These are phyloP conservation scores for Carex littledalei DNA, from an alignment of 176 grass and related monocot species.

Conservation along the genomic window DNA sequence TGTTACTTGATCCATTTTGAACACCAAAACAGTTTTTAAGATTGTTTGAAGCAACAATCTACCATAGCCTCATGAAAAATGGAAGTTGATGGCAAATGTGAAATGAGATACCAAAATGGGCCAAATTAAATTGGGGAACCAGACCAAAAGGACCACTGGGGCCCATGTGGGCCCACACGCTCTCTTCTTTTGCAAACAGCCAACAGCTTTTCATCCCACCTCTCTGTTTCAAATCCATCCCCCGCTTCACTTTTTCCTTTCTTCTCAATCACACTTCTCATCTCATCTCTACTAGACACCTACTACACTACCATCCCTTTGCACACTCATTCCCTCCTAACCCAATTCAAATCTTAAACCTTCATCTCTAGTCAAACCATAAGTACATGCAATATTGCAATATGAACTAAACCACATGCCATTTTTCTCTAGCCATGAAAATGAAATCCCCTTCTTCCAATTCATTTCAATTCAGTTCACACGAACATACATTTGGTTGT, in stretches of 20 bases:
- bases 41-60: background rate
- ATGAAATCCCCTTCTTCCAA: constrained; percentile 40
- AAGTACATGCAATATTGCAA: background rate
- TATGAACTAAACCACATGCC: background rate
- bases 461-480: constrained; percentile 14
- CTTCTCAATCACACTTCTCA: constrained; percentile 22
- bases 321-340: constrained; percentile 21
- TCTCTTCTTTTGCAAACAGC: constrained; percentile 22
- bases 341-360: constrained; percentile 22
- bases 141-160: constrained; percentile 2
- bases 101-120: background rate
- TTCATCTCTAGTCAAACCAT: background rate
- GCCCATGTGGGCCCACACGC: background rate
- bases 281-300: background rate
- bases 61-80: too few relatives aligned
- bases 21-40: background rate
- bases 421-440: constrained; percentile 22
- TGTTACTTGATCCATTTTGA: too few relatives aligned
- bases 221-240: constrained; percentile 19
- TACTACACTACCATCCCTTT: constrained; percentile 4
- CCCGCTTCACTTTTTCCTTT: constrained; percentile 15
- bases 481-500: constrained; percentile 17
- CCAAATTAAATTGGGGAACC: background rate
- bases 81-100: background rate
- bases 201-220: constrained; percentile 3